A percentile compares a stretch with the other conserved stretches of the same genome.
Evolutionary conservation across 768 basidiomycete genomes (phyloP).

Genomic region (Trametes meyenii): DNA sequence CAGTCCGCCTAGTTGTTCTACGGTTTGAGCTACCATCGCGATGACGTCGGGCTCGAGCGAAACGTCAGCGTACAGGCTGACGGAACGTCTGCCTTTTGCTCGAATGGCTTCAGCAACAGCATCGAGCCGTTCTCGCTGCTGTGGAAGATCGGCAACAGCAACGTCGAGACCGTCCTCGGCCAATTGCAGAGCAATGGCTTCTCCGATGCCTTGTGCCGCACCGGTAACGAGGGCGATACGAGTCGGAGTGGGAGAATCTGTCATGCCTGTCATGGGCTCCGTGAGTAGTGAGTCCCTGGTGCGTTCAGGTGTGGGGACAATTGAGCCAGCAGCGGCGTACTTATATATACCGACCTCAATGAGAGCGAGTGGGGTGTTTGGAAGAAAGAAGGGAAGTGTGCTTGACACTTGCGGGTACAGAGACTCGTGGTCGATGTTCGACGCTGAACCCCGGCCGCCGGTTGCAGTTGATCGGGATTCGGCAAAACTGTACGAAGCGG

Average conservation of each 20-base stretch:
- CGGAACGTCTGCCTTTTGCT: slow-evolving; percentile 28
- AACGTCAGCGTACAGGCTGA: slow-evolving; percentile 43
- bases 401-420: no score
- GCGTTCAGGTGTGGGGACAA: no score
- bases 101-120: slow-evolving; percentile 22
- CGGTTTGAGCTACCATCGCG: slow-evolving; percentile 38
- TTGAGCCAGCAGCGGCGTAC: no score
- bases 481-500: no score
- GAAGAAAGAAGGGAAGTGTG: no score
- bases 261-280: no score
- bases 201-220: slow-evolving; percentile 34
- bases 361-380: no score
- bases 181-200: slow-evolving; percentile 31
- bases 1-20: slow-evolving; percentile 41
- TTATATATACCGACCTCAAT: no score
- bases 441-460: no score
- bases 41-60: slow-evolving; percentile 44
- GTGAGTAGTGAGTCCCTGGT: no score
- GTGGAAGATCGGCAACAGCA: slow-evolving; percentile 23
- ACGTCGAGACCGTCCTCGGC: slow-evolving; percentile 33
- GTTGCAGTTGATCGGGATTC: no score
- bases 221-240: slow-evolving; percentile 34
- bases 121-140: slow-evolving; percentile 19
- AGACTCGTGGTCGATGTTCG: no score
- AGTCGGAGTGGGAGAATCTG: neutral